Evolutionary conservation across 2,329 filamentous ascomycete genomes (phyloP).

Genomic region (Metarhizium humberi): DNA sequence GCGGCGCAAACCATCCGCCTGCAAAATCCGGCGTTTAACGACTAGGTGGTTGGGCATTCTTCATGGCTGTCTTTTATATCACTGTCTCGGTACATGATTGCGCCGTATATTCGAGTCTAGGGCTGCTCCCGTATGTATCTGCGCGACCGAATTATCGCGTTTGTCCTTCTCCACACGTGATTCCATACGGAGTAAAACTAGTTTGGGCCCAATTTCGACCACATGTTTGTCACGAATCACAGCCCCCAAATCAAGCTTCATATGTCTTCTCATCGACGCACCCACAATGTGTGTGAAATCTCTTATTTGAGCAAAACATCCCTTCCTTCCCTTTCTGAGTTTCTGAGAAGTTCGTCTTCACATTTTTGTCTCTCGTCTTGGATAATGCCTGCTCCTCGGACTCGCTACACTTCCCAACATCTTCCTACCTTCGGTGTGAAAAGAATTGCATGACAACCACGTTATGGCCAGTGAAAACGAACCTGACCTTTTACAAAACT

Average conservation of each 20-base stretch:
- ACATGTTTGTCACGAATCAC: no score
- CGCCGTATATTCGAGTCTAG: neutral
- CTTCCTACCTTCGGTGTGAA: neutral
- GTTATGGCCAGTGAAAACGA: constrained; percentile 15
- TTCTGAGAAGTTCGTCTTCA: neutral
- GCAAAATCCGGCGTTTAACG: no score
- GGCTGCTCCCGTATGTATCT: neutral
- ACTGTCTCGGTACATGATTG: no score
- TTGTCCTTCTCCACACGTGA: neutral
- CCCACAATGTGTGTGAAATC: neutral
- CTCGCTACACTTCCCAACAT: neutral
- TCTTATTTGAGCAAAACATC: neutral
- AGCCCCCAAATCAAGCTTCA: neutral
- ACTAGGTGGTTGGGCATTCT: no score
- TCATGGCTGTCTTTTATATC: no score
- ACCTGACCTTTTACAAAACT: constrained; percentile 15
- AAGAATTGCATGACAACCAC: neutral
- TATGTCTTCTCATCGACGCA: neutral
- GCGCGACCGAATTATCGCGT: neutral
- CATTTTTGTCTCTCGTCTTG: neutral
- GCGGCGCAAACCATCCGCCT: no score
- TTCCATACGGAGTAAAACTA: neutral
- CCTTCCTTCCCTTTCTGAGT: neutral
- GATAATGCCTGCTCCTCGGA: neutral
- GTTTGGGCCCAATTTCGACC: no score